Evolutionary conservation across 1,284 basidiomycete genomes (phyloP).

Genomic region (Ceratobasidium sp.): DNA sequence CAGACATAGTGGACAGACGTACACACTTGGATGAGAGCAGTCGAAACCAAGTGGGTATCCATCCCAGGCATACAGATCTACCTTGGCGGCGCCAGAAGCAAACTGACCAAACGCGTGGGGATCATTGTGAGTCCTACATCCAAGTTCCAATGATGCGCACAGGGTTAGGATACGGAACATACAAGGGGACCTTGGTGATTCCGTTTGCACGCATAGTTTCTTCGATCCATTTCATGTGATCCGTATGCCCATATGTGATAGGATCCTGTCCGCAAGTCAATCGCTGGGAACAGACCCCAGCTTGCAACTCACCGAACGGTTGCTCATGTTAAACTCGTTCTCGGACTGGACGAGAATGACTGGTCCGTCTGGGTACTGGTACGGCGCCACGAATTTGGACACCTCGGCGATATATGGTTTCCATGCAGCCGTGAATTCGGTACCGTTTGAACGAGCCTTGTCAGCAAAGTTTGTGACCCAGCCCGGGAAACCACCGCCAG

Average conservation of each 20-base stretch:
- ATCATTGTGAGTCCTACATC: conserved; percentile 37
- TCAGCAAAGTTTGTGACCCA: conserved; percentile 28
- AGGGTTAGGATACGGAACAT: neutral
- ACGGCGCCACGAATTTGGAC: conserved; percentile 17
- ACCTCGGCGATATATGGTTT: conserved; percentile 28
- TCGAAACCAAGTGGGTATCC: conserved; percentile 38
- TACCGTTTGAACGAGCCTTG: conserved; percentile 14
- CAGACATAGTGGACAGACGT: neutral
- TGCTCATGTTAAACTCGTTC: conserved; percentile 19
- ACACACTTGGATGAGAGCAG: conserved; percentile 24
- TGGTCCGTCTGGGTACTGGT: conserved; percentile 47
- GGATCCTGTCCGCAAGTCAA: neutral
- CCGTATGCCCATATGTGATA: conserved; percentile 11
- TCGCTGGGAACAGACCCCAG: neutral
- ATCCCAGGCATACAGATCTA: conserved; percentile 37
- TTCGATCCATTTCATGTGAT: conserved; percentile 26
- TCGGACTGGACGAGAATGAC: conserved; percentile 27
- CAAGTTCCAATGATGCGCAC: neutral
- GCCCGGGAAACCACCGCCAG: conserved; percentile 35
- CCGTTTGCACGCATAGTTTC: conserved; percentile 25
- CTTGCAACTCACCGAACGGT: neutral
- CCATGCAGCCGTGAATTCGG: conserved; percentile 37
- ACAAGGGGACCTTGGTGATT: conserved; percentile 37
- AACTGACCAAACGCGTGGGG: neutral
- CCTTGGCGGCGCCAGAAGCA: conserved; percentile 29